These are phyloP conservation scores for Xylariomycetidae sp. DNA, from an alignment of 2,329 filamentous ascomycete species.

Conservation along the genomic window DNA sequence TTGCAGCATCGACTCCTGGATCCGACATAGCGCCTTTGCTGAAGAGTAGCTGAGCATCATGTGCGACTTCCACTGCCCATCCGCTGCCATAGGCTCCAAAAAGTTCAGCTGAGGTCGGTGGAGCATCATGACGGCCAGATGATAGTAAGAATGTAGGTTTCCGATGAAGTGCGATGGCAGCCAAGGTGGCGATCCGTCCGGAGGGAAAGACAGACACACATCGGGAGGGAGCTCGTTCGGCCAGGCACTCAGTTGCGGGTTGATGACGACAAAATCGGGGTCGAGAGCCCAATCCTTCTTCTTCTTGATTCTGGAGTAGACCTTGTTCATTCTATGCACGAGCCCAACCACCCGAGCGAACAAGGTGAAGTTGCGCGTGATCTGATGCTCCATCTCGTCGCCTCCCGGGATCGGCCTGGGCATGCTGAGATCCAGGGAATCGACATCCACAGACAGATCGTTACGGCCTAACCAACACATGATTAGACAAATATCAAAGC, in stretches of 20 bases:
- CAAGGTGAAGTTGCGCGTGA: slow-evolving; percentile 80
- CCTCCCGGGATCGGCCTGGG: slow-evolving; percentile 57
- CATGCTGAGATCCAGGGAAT: slow-evolving; percentile 69
- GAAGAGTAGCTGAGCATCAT: slow-evolving; percentile 82
- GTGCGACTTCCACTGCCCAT: slow-evolving; percentile 78
- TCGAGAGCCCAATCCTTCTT: slow-evolving; percentile 82
- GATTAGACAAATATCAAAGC: slow-evolving; percentile 2
- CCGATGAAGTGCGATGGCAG: slow-evolving; percentile 81
- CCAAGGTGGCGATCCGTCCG: slow-evolving; percentile 76
- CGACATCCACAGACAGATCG: slow-evolving; percentile 68
- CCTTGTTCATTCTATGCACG: slow-evolving; percentile 68
- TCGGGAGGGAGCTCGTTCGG: slow-evolving; percentile 70
- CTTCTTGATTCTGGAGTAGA: slow-evolving; percentile 65
- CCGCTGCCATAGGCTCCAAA: slow-evolving; percentile 62
- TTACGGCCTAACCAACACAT: slow-evolving; percentile 53
- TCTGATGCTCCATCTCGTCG: slow-evolving; percentile 68
- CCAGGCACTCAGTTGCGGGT: slow-evolving; percentile 72
- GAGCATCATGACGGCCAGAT: slow-evolving; percentile 78
- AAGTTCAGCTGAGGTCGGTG: slow-evolving; percentile 80
- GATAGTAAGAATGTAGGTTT: slow-evolving; percentile 85
- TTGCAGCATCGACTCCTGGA: slow-evolving; percentile 78
- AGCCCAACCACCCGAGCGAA: slow-evolving; percentile 72
- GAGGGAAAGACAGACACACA: slow-evolving; percentile 69
- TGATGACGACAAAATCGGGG: slow-evolving; percentile 74
- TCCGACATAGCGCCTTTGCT: slow-evolving; percentile 75